Base-by-base conservation (phyloP, 768 basidiomycete species). In the Mycena indigotica region DNA sequence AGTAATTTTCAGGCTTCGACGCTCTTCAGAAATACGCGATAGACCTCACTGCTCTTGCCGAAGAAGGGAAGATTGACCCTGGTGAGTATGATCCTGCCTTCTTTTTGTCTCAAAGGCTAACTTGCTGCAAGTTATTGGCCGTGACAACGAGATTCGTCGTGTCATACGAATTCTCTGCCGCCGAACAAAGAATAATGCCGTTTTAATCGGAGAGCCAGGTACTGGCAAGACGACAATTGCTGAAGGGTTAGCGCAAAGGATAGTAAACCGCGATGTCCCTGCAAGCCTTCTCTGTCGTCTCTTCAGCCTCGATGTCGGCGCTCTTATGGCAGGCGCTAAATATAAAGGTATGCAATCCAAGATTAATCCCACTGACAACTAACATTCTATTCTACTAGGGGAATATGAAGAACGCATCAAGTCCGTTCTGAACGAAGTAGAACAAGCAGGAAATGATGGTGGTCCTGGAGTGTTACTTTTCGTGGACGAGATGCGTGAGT, bases 351-450 rank as follows among this genome's bases (percentile, higher is more conserved):
- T 28, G 63, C 51, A 40, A 35, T 35, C 32, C 17, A n/a, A n/a
- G n/a, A n/a, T n/a, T n/a, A n/a, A 35, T 35, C 32, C 17, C 17
- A 17, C 32, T 8, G 32, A 35, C 32, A 35, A 35, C 32, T 35
- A 35, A 35, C 32, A n/a, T n/a, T n/a, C 26, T n/a, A 30, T n/a
- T 28, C 8, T 44, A 23, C 29, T 6, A 61, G 64, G 81, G 39
- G 94, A 98, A 74, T 99, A 95, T 72, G 95, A 98, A 74, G 95
- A 98, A 70, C 89, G 95, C 38, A 86, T 98, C 75, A 98, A 97
- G 71, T 76, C 88, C 12, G 93, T 98, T 53, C 75, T 99, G 55
- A 87, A 88, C 70, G 96, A 98, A 74, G 87, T 98, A 60, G 95
- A 98, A 72, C 95, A 95, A 73, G 83, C 89, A 0, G 77, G 87